phyloP scores from a whole-genome alignment of 371 early-diverging fungal genomes.

The Haplosporangium sp. region DNA sequence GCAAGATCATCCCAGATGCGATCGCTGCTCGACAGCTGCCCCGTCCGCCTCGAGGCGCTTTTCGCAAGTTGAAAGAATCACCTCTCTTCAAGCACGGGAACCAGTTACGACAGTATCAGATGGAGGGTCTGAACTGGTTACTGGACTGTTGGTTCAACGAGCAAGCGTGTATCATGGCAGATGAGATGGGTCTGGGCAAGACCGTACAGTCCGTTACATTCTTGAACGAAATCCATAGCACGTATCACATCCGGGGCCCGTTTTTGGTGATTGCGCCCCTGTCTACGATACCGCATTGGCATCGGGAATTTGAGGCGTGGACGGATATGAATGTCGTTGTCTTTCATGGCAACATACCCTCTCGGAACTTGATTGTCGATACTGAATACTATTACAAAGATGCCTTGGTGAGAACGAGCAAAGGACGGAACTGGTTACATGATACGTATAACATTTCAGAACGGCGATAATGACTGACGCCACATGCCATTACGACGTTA shows the following conservation, averaged over 20 bases:
- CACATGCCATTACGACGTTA: too few relatives aligned
- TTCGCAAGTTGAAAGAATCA: slow-evolving; percentile 73
- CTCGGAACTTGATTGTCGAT: slow-evolving; percentile 70
- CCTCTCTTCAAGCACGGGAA: slow-evolving; percentile 79
- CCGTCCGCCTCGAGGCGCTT: slow-evolving; percentile 66
- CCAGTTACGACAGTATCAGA: slow-evolving; percentile 74
- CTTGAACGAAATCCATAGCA: slow-evolving; percentile 72
- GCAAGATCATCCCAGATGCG: slow-evolving; percentile 62
- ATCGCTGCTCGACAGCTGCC: slow-evolving; percentile 59
- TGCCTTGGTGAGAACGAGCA: slow-evolving; percentile 18
- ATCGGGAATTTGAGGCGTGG: slow-evolving; percentile 82
- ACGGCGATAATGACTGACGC: too few relatives aligned
- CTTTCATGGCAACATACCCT: slow-evolving; percentile 72
- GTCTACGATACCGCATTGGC: slow-evolving; percentile 82
- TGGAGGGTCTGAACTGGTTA: slow-evolving; percentile 82
- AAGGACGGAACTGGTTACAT: neutral
- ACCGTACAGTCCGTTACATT: slow-evolving; percentile 86
- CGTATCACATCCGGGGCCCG: slow-evolving; percentile 71
- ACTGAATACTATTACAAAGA: slow-evolving; percentile 82
- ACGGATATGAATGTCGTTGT: slow-evolving; percentile 81
- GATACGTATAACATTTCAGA: neutral
- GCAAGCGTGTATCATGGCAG: slow-evolving; percentile 83
- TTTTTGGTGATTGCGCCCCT: slow-evolving; percentile 84
- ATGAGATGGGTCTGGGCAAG: slow-evolving; percentile 91
- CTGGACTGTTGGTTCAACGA: slow-evolving; percentile 77